Conservation (phyloP, 139 green algal species). For the Deuterostichococcus epilithicus region DNA sequence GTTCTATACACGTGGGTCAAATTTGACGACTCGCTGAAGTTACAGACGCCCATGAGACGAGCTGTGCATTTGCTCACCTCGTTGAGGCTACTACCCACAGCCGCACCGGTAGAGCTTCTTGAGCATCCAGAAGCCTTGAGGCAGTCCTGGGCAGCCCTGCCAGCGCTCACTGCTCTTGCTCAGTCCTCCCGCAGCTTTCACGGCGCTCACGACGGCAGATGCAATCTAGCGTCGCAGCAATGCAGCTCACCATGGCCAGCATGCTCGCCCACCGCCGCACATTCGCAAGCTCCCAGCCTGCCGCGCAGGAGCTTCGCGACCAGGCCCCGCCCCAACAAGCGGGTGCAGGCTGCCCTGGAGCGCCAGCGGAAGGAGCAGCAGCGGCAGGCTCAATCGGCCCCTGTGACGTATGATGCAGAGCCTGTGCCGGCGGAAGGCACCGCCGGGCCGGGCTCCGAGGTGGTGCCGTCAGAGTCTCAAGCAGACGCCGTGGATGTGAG, state of each 20-base stretch:
- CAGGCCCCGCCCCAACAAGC: not conserved
- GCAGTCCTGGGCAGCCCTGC: not conserved
- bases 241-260: not conserved
- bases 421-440: too few species aligned
- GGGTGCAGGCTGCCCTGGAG: not conserved
- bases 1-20: too few species aligned
- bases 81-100: not conserved
- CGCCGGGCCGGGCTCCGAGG: not conserved
- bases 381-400: too few species aligned
- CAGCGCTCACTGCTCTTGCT: not conserved
- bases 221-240: too few species aligned
- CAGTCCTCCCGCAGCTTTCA: not conserved
- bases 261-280: not conserved
- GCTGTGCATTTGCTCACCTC: not conserved
- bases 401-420: not conserved
- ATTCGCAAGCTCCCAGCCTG: too few species aligned
- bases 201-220: too few species aligned
- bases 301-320: not conserved
- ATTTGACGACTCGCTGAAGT: too few species aligned
- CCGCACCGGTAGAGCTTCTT: not conserved
- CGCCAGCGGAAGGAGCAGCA: not conserved
- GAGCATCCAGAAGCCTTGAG: not conserved
- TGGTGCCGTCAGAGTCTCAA: not conserved
- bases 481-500: not conserved
- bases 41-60: too few species aligned